Evolutionary conservation across 768 basidiomycete species (phyloP).

Genomic region (Xerocomus spinulosus): DNA sequence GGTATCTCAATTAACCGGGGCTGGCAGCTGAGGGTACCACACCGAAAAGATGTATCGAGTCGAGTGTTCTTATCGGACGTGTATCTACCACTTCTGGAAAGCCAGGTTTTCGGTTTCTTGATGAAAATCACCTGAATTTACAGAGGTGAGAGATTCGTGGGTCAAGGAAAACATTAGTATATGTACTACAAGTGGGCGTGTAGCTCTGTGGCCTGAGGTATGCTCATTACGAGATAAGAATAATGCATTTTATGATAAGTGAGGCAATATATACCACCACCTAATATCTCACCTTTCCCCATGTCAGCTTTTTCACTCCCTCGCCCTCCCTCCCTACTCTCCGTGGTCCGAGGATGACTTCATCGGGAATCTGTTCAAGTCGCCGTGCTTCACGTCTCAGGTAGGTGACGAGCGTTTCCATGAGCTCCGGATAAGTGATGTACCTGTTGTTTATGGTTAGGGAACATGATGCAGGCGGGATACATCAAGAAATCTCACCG

Average conservation of each 20-base stretch:
- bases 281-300: slow-evolving; percentile 26
- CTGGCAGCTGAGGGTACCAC: too few species aligned
- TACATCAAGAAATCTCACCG: slow-evolving; percentile 16
- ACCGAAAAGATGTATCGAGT: too few species aligned
- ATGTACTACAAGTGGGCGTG: background rate
- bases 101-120: too few species aligned
- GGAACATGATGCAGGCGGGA: background rate
- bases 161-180: background rate
- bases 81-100: too few species aligned
- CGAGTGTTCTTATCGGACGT: too few species aligned
- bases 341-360: slow-evolving; percentile 30
- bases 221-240: slow-evolving; percentile 4
- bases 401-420: slow-evolving; percentile 67
- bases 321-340: slow-evolving; percentile 32
- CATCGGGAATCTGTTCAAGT: slow-evolving; percentile 54
- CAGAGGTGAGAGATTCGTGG: too few species aligned
- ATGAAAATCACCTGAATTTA: too few species aligned
- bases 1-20: too few species aligned
- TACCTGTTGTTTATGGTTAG: slow-evolving; percentile 45
- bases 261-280: too few species aligned
- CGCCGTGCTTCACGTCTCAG: slow-evolving; percentile 67
- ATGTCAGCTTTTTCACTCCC: slow-evolving; percentile 26
- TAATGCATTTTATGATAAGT: background rate
- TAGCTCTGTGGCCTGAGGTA: too few species aligned
- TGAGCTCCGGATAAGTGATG: slow-evolving; percentile 67